Conservation (phyloP, 495 filamentous ascomycete species). For the Opeltia flavorubescens region DNA sequence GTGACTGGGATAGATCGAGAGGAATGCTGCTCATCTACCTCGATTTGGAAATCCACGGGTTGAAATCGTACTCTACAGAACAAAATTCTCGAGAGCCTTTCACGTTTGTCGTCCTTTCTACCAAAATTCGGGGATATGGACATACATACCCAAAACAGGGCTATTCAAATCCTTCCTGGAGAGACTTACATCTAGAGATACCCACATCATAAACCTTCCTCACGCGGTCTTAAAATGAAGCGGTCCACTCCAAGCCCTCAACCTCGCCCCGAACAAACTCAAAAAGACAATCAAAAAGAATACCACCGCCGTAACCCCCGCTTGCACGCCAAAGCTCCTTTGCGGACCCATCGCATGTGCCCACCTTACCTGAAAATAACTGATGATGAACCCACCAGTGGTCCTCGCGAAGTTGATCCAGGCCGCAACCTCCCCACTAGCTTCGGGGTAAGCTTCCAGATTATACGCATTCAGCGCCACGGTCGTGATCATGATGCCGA, state of each 20-base stretch:
- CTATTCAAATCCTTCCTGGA: no score
- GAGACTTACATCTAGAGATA: no score
- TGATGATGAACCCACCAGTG: conserved; percentile 33
- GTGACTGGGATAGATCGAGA: no score
- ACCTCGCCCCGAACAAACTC: conserved; percentile 8
- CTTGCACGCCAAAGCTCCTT: conserved; percentile 24
- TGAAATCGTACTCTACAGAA: no score
- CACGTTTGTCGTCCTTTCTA: no score
- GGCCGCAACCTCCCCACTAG: conserved; percentile 39
- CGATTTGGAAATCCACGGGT: no score
- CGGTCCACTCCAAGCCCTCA: conserved; percentile 6
- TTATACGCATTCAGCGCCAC: conserved; percentile 45
- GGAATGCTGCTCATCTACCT: no score
- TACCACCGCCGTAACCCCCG: conserved; percentile 7
- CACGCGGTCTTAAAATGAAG: no score
- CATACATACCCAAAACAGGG: no score
- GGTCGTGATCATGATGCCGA: conserved; percentile 52
- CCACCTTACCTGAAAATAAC: conserved; percentile 36
- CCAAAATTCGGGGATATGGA: no score
- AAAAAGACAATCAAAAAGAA: conserved; percentile 8
- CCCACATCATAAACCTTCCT: no score
- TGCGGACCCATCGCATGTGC: conserved; percentile 17
- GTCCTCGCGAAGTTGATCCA: conserved; percentile 36
- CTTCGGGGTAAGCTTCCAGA: conserved; percentile 45
- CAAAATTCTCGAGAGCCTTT: no score